phyloP scores from a whole-genome alignment of 192 early-diverging fungal species.

The Coemansia sp. region DNA sequence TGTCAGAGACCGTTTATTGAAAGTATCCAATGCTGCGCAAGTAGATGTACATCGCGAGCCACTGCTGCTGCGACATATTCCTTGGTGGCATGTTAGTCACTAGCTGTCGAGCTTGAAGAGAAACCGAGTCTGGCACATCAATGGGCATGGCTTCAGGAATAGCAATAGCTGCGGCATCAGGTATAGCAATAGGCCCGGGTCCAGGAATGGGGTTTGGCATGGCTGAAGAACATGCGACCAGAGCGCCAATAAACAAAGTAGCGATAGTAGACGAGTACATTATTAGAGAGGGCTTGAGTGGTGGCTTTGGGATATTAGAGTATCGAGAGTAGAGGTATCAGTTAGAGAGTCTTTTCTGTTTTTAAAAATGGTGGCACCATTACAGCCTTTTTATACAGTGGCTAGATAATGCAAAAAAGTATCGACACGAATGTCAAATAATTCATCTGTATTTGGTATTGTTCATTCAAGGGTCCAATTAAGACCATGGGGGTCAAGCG shows the following conservation, averaged over 20 bases:
- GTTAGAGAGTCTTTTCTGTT: background rate
- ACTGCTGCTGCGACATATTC: slow-evolving; percentile 19
- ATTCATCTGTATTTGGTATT: slow-evolving; percentile 2
- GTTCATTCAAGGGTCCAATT: background rate
- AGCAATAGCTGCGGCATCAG: slow-evolving; percentile 10
- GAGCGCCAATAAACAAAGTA: slow-evolving; percentile 5
- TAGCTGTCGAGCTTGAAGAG: slow-evolving; percentile 19
- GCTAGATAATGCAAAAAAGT: background rate
- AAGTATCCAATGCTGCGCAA: slow-evolving; percentile 21
- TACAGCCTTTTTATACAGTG: background rate
- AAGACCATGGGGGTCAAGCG: background rate
- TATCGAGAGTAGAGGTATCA: background rate
- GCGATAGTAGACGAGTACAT: slow-evolving; percentile 6
- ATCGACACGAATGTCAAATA: background rate
- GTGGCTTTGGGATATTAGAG: background rate
- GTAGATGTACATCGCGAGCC: slow-evolving; percentile 16
- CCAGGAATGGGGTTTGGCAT: slow-evolving; percentile 15
- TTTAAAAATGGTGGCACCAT: background rate
- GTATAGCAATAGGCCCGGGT: slow-evolving; percentile 13
- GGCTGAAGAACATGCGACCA: background rate
- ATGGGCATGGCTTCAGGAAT: background rate
- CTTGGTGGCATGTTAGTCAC: slow-evolving; percentile 19
- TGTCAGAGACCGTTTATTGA: background rate
- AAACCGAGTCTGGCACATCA: background rate
- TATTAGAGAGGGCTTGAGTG: background rate